A percentile compares a stretch with the other conserved stretches of the same genome.
These are phyloP conservation scores for Cymbopogon flexuosus DNA, from an alignment of 202 grass and related monocot genomes.

Conservation along the genomic window DNA sequence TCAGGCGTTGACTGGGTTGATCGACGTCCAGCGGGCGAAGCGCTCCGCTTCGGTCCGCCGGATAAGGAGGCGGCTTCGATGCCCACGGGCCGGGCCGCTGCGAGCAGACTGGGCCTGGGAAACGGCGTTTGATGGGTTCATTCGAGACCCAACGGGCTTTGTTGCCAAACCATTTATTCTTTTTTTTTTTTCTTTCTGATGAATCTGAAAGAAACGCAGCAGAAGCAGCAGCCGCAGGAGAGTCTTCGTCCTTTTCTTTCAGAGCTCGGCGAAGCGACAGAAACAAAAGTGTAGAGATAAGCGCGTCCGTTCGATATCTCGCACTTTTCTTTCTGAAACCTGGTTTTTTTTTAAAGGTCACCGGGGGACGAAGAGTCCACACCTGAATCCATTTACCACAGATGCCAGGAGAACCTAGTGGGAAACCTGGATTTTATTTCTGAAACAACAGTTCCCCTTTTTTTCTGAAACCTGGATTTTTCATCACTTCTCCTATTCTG, in stretches of 20 bases:
- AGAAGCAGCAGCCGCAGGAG: too few species aligned
- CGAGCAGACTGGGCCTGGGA: background rate
- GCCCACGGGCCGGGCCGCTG: background rate
- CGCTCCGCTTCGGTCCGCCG: background rate
- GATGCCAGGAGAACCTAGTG: too few species aligned
- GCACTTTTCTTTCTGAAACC: too few species aligned
- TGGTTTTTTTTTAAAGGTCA: too few species aligned
- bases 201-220: background rate
- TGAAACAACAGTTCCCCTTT: too few species aligned
- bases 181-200: background rate
- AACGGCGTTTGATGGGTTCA: too few species aligned
- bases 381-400: too few species aligned
- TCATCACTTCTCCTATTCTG: background rate
- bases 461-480: background rate
- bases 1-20: conserved; percentile 13
- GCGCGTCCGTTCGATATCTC: too few species aligned
- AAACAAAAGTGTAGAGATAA: too few species aligned
- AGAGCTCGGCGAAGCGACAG: too few species aligned
- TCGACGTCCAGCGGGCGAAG: background rate
- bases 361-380: too few species aligned
- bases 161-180: background rate
- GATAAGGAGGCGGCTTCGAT: background rate
- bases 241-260: too few species aligned
- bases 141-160: background rate
- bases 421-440: background rate